These are phyloP conservation scores for Rubus parviflorus DNA, from an alignment of 306 rosid genomes.

Conservation along the genomic window DNA sequence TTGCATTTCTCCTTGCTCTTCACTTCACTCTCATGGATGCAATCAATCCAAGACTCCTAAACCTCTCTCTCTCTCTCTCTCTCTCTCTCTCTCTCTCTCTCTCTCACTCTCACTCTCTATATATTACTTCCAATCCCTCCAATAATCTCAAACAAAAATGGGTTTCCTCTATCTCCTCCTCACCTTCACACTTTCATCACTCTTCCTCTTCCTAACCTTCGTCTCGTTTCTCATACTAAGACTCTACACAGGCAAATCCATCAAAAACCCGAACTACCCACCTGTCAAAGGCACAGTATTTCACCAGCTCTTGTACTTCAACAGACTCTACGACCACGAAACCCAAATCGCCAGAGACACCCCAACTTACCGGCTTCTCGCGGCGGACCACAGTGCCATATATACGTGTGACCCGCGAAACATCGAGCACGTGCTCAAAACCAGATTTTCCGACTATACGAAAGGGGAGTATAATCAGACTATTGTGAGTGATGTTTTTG, in stretches of 20 bases:
- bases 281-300: slow-evolving; percentile 66
- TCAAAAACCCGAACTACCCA: slow-evolving; percentile 44
- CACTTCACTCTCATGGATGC: not conserved
- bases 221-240: slow-evolving; percentile 31
- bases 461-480: slow-evolving; percentile 47
- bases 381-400: slow-evolving; percentile 34
- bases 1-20: not conserved
- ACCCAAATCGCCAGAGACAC: slow-evolving; percentile 36
- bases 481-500: slow-evolving; percentile 44
- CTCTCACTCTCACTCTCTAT: not conserved
- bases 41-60: not conserved
- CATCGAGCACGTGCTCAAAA: slow-evolving; percentile 52
- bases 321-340: slow-evolving; percentile 41
- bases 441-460: slow-evolving; percentile 44
- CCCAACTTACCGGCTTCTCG: slow-evolving; percentile 50
- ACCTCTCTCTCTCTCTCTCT: too few species aligned
- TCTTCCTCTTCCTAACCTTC: slow-evolving; percentile 22
- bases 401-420: slow-evolving; percentile 51
- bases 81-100: not conserved
- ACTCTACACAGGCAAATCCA: slow-evolving; percentile 49
- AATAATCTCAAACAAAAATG: slow-evolving; percentile 26
- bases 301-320: slow-evolving; percentile 42
- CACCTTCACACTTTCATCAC: slow-evolving; percentile 25
- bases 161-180: slow-evolving; percentile 30
- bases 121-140: not conserved